These are phyloP conservation scores for Venturia pyrina DNA, from an alignment of 2,329 filamentous ascomycete genomes.

Conservation along the genomic window DNA sequence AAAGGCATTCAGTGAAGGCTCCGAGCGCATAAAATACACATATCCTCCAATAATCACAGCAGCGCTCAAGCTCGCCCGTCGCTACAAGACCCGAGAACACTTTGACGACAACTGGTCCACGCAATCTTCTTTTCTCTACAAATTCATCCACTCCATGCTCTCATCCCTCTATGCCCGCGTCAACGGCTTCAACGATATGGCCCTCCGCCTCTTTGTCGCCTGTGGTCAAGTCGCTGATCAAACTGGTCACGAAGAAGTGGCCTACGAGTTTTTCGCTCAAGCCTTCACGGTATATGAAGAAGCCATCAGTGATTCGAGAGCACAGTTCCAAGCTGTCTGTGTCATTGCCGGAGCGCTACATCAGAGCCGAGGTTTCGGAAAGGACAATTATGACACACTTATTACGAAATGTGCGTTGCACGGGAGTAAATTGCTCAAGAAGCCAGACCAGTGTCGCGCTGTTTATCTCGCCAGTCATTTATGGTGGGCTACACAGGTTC, in stretches of 20 bases:
- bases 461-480: constrained; percentile 94
- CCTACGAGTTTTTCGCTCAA: constrained; percentile 97
- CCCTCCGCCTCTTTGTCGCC: constrained; percentile 78
- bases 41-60: constrained; percentile 86
- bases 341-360: constrained; percentile 85
- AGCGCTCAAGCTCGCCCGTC: constrained; percentile 78
- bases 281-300: constrained; percentile 98
- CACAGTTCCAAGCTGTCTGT: constrained; percentile 95
- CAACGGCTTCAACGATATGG: constrained; percentile 75
- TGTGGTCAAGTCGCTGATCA: constrained; percentile 91
- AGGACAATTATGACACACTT: constrained; percentile 96
- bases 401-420: constrained; percentile 97
- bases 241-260: constrained; percentile 85
- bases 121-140: constrained; percentile 75
- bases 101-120: constrained; percentile 65
- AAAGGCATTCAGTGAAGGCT: constrained; percentile 82
- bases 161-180: constrained; percentile 83
- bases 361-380: constrained; percentile 79
- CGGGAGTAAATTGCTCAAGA: constrained; percentile 91
- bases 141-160: constrained; percentile 85
- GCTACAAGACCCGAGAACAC: constrained; percentile 85
- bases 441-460: constrained; percentile 93
- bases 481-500: constrained; percentile 91
- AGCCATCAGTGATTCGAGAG: constrained; percentile 86
- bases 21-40: constrained; percentile 91